These are phyloP conservation scores for Hyphopichia fennica DNA, from an alignment of 1,139 yeast species.

Conservation along the genomic window DNA sequence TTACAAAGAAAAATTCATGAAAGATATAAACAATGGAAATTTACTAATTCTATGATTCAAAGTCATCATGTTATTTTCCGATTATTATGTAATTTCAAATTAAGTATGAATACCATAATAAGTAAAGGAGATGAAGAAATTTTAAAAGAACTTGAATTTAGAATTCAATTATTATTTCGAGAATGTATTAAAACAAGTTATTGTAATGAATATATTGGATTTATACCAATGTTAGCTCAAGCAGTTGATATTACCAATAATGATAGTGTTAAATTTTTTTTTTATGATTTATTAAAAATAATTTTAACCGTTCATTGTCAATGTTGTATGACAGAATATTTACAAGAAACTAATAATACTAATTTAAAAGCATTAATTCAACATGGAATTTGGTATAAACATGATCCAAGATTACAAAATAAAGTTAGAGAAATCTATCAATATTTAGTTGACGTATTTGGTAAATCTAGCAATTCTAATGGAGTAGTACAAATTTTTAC, in stretches of 20 bases:
- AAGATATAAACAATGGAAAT: constrained; percentile 21
- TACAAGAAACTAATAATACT: constrained; percentile 18
- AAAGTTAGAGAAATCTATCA: constrained; percentile 24
- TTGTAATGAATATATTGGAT: constrained; percentile 32
- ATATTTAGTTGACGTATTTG: constrained; percentile 13
- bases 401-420: constrained; percentile 17
- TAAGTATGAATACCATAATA: constrained; percentile 6
- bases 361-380: constrained; percentile 32
- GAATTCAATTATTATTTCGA: constrained; percentile 24
- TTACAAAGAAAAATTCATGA: constrained; percentile 7
- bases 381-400: constrained; percentile 29
- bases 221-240: constrained; percentile 36
- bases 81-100: constrained; percentile 31
- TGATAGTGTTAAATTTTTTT: constrained; percentile 17
- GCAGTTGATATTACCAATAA: constrained; percentile 27
- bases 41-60: constrained; percentile 24
- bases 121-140: not conserved
- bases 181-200: constrained; percentile 18
- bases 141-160: constrained; percentile 20
- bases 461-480: not conserved
- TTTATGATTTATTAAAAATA: constrained; percentile 26
- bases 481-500: not conserved
- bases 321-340: constrained; percentile 38
- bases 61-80: constrained; percentile 29
- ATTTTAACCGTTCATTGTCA: constrained; percentile 26